Percentiles rank a stretch among this genome's conserved stretches.
These are phyloP conservation scores for Penicillium daleae DNA, from an alignment of 495 filamentous ascomycete genomes.

Conservation along the genomic window DNA sequence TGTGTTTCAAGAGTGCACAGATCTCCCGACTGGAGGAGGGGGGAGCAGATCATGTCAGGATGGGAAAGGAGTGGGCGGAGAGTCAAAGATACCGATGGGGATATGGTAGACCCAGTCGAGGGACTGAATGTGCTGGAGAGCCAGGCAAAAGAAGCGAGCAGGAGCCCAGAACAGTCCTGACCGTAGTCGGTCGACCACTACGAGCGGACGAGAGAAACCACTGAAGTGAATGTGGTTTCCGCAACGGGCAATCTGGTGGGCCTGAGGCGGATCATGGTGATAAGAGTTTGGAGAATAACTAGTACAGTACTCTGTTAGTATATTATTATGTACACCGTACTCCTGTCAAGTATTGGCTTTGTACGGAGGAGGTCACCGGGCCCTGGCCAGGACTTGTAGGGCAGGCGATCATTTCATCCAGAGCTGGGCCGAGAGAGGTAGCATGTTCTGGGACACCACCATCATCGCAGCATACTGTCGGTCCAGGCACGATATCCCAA, in stretches of 20 bases:
- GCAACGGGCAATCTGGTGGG: neutral
- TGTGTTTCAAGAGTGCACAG: conserved; percentile 9
- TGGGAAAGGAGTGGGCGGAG: neutral
- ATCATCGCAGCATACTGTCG: too few species aligned
- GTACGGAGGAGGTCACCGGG: too few species aligned
- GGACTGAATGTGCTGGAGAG: neutral
- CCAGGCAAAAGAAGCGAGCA: neutral
- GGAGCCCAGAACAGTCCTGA: neutral
- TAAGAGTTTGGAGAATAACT: too few species aligned
- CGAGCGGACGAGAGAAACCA: neutral
- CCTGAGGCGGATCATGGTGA: neutral
- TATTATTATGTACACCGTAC: too few species aligned
- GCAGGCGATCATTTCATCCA: too few species aligned
- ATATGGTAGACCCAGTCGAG: neutral
- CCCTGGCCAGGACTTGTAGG: too few species aligned
- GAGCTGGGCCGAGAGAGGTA: too few species aligned
- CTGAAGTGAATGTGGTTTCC: neutral
- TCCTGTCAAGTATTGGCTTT: too few species aligned
- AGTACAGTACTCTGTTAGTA: too few species aligned
- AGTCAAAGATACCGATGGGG: neutral
- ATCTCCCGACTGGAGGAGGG: neutral
- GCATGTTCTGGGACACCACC: too few species aligned
- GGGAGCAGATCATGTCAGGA: conserved; percentile 2
- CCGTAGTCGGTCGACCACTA: neutral
- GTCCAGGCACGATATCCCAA: too few species aligned